Conservation (phyloP, 768 basidiomycete species). For the Candolleomyces efflorescens region DNA sequence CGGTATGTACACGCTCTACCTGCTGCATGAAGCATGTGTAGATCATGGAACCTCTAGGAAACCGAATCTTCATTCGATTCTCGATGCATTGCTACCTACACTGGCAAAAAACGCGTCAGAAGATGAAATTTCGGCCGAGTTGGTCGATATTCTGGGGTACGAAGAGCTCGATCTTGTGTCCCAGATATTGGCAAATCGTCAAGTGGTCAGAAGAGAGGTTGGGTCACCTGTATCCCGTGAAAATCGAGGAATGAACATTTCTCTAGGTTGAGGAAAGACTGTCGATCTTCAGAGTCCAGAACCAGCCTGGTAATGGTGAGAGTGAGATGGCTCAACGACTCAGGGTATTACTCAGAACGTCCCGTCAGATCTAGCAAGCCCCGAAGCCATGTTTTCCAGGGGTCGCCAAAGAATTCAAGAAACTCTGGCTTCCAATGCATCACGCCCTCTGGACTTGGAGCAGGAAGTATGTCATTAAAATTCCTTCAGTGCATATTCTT, state of each 20-base stretch:
- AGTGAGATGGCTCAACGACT: not conserved
- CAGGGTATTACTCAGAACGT: not conserved
- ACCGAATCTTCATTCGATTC: conserved; percentile 12
- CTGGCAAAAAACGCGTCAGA: conserved; percentile 49
- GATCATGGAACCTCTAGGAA: conserved; percentile 5
- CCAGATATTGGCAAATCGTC: conserved; percentile 61
- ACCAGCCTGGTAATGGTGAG: not conserved
- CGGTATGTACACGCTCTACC: not conserved
- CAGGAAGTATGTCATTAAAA: conserved; percentile 23
- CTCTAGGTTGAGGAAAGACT: not conserved
- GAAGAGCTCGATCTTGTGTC: conserved; percentile 78
- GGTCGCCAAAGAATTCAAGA: not conserved
- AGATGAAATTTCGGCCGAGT: conserved; percentile 72
- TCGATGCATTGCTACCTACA: conserved; percentile 28
- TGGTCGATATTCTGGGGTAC: conserved; percentile 80
- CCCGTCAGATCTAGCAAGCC: not conserved
- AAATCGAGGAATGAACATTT: not conserved
- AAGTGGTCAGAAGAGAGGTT: conserved; percentile 46
- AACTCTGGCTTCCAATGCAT: conserved; percentile 50
- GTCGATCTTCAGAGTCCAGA: not conserved
- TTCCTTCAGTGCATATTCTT: not conserved
- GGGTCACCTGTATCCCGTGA: conserved; percentile 5
- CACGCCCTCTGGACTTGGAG: not conserved
- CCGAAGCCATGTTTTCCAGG: not conserved
- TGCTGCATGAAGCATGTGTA: not conserved